Conservation (phyloP, 345 rosid species). For the Eucalyptus regnans region DNA sequence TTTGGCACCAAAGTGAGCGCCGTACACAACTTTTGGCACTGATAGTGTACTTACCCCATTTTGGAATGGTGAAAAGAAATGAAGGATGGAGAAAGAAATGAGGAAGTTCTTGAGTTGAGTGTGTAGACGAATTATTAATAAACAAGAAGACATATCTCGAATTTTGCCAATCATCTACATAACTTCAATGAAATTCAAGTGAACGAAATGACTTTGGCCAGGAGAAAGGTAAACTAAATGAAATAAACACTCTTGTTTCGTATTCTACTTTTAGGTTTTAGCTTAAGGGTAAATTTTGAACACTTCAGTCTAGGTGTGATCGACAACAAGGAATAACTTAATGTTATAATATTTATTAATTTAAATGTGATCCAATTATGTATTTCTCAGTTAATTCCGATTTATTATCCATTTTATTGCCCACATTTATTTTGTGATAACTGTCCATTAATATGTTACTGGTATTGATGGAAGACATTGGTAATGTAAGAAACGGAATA, state of each 20-base stretch:
- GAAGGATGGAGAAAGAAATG: not conserved
- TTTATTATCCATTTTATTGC: no score
- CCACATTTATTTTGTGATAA: no score
- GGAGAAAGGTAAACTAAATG: not conserved
- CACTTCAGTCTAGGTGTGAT: not conserved
- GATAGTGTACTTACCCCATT: no score
- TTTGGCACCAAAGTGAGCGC: no score
- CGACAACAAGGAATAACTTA: not conserved
- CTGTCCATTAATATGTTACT: no score
- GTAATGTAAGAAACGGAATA: accelerated
- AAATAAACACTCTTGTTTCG: not conserved
- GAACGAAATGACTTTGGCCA: not conserved
- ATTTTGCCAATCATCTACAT: not conserved
- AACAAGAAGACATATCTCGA: no score
- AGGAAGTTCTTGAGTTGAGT: not conserved
- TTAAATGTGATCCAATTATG: no score
- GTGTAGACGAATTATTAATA: not conserved
- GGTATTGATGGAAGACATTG: accelerated
- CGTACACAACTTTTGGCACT: no score
- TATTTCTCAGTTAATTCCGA: no score
- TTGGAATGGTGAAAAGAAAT: not conserved
- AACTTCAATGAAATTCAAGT: not conserved
- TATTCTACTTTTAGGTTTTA: not conserved
- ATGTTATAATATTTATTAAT: no score
- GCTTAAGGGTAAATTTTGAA: not conserved